Conservation (phyloP, 202 grass and related monocot species). For the Zizania palustris region DNA sequence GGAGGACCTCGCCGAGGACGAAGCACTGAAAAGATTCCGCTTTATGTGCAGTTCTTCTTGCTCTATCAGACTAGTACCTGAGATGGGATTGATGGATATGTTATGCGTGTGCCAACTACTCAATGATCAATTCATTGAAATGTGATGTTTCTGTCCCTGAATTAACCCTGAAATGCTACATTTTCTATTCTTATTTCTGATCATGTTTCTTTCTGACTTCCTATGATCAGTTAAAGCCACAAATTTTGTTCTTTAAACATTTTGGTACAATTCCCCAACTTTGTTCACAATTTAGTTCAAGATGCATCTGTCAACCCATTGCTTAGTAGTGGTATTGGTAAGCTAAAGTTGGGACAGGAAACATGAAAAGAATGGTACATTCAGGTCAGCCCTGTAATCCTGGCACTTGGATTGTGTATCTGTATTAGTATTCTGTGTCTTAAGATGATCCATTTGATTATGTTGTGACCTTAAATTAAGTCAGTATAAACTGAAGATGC, state of each 20-base stretch:
- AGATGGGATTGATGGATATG: background rate
- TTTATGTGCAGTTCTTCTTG: constrained; percentile 13
- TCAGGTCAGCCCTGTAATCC: constrained; percentile 22
- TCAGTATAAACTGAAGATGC: background rate
- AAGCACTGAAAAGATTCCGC: constrained; percentile 31
- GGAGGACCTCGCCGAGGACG: constrained; percentile 46
- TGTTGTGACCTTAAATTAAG: constrained; percentile 23
- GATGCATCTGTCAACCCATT: background rate
- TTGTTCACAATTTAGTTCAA: background rate
- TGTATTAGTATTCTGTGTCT: constrained; percentile 39
- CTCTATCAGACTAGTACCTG: background rate
- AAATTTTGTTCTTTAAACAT: background rate
- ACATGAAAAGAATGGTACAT: constrained; percentile 47
- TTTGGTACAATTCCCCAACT: background rate
- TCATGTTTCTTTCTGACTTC: background rate
- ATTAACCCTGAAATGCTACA: background rate
- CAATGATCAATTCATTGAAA: background rate
- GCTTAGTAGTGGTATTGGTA: background rate
- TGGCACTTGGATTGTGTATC: constrained; percentile 16
- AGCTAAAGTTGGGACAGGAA: constrained; percentile 15
- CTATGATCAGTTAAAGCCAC: background rate
- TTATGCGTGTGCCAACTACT: background rate
- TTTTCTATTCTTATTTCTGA: background rate
- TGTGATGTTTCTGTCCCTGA: background rate
- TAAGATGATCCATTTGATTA: background rate